These are phyloP conservation scores for Phialocephala sp. DNA, from an alignment of 2,329 filamentous ascomycete species.

Conservation along the genomic window DNA sequence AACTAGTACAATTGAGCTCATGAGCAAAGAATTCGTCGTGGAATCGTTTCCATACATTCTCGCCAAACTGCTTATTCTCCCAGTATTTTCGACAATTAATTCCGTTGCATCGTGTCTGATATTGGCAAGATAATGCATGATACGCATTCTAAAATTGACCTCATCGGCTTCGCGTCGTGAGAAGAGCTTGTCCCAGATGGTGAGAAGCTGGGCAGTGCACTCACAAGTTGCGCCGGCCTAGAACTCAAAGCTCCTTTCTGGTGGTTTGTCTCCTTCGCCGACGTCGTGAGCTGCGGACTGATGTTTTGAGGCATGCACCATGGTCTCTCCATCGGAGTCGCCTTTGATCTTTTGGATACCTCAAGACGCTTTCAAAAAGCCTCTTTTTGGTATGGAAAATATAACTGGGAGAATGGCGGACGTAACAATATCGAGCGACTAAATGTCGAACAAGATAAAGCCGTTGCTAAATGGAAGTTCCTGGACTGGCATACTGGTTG, in stretches of 20 bases:
- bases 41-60: background rate
- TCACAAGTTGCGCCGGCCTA: background rate
- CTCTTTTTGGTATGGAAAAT: background rate
- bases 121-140: background rate
- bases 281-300: background rate
- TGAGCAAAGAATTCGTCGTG: background rate
- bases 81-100: background rate
- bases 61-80: background rate
- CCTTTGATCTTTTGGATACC: background rate
- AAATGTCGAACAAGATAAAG: too few species aligned
- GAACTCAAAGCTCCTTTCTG: background rate
- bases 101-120: too few species aligned
- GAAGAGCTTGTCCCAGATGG: background rate
- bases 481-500: too few species aligned
- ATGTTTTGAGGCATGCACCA: background rate
- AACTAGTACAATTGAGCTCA: background rate
- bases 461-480: too few species aligned
- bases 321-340: background rate
- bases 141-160: background rate
- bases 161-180: background rate
- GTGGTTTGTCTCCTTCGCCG: background rate
- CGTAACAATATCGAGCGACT: too few species aligned
- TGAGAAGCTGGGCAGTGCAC: background rate
- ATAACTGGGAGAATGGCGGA: background rate
- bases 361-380: too few species aligned